Conservation (phyloP, 2,329 filamentous ascomycete species). For the Exophiala dermatitidis region DNA sequence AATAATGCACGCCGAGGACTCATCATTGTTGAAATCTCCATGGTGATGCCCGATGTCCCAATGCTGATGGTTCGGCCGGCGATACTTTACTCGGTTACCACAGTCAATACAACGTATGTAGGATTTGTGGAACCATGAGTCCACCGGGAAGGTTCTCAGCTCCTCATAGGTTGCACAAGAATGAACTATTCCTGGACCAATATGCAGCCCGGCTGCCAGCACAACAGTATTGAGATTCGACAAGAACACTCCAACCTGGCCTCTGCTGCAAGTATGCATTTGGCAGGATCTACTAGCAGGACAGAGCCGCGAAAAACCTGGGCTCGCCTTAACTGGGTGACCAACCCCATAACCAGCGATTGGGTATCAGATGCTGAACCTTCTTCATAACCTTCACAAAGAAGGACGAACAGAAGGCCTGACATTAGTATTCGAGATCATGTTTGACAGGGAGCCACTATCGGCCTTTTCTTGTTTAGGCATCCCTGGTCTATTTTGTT, state of each 20-base stretch:
- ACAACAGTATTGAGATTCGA: slow-evolving; percentile 12
- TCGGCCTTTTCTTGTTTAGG: background rate
- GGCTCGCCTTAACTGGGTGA: too few species aligned
- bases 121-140: slow-evolving; percentile 16
- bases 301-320: too few species aligned
- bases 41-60: slow-evolving; percentile 3
- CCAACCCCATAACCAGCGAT: too few species aligned
- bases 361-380: too few species aligned
- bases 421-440: background rate
- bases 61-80: background rate
- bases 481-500: slow-evolving; percentile 10
- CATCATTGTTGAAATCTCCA: background rate
- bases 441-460: background rate
- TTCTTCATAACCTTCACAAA: too few species aligned
- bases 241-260: slow-evolving; percentile 13
- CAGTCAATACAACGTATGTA: background rate
- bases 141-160: slow-evolving; percentile 20
- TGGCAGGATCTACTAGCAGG: background rate
- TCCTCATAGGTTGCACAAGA: slow-evolving; percentile 18
- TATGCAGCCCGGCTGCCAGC: slow-evolving; percentile 12
- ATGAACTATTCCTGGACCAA: slow-evolving; percentile 18
- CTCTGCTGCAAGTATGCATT: background rate
- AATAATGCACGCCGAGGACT: background rate
- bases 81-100: background rate
- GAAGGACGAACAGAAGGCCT: background rate